Percentiles rank a stretch among this genome's conserved stretches.
phyloP scores from a whole-genome alignment of 208 protist species.

The Acanthamoeba quina region DNA sequence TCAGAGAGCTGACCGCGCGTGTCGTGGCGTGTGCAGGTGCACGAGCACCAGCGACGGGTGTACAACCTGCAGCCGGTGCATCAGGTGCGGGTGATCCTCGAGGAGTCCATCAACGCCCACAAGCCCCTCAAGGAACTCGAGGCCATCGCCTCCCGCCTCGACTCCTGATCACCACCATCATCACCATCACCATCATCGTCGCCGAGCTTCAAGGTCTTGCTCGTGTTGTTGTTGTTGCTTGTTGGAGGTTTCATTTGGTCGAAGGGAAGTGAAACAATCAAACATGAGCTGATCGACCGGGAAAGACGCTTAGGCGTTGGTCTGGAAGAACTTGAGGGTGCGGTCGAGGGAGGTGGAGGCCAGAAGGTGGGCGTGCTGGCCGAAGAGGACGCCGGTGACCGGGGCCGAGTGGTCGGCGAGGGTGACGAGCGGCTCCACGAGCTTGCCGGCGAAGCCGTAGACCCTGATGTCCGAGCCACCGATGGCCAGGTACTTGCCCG shows the following conservation, averaged over 20 bases:
- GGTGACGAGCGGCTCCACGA: conserved; percentile 13
- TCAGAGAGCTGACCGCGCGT: not conserved
- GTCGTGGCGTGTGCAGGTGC: not conserved
- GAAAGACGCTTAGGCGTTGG: not conserved
- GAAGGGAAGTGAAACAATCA: too few species aligned
- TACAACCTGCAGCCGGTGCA: conserved; percentile 61
- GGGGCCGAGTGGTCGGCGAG: conserved; percentile 31
- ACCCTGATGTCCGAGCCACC: conserved; percentile 77
- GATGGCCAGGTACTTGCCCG: conserved; percentile 83
- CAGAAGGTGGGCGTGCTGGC: conserved; percentile 33
- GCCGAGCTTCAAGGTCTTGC: too few species aligned
- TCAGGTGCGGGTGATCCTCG: conserved; percentile 26
- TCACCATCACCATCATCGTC: too few species aligned
- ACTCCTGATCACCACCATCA: not conserved
- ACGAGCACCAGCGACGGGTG: conserved; percentile 4
- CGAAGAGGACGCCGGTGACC: conserved; percentile 64
- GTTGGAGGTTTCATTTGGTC: not conserved
- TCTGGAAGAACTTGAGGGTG: conserved; percentile 75
- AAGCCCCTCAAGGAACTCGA: conserved; percentile 32
- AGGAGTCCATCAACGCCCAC: conserved; percentile 36
- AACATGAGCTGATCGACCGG: not conserved
- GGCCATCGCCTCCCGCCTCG: conserved; percentile 3
- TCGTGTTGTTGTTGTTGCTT: too few species aligned
- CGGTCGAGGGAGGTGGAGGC: conserved; percentile 71
- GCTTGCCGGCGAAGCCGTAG: conserved; percentile 21